Evolutionary conservation across 106 monocot genomes (phyloP).

Genomic region (Chionographis japonica): DNA sequence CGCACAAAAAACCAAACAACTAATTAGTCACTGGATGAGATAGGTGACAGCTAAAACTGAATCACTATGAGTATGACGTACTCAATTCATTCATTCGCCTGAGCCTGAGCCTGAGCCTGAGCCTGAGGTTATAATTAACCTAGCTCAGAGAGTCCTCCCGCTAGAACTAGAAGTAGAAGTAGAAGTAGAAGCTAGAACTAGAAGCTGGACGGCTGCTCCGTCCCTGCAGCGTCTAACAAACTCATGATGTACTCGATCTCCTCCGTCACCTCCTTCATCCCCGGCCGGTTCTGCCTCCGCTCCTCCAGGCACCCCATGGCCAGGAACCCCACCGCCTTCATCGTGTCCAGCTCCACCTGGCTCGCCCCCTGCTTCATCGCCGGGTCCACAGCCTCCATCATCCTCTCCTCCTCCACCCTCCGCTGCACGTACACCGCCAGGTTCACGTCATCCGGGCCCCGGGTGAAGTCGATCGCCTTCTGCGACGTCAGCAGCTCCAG

Average conservation of each 20-base stretch:
- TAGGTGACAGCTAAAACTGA: too few relatives aligned
- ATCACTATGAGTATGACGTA: too few relatives aligned
- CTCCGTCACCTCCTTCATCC: slow-evolving; percentile 60
- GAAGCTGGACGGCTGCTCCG: too few relatives aligned
- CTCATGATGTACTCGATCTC: slow-evolving; percentile 62
- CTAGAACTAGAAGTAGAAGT: too few relatives aligned
- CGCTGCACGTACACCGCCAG: slow-evolving; percentile 45
- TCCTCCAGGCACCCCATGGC: slow-evolving; percentile 64
- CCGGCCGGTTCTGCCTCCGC: slow-evolving; percentile 53
- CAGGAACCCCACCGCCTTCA: slow-evolving; percentile 57
- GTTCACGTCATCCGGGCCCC: slow-evolving; percentile 52
- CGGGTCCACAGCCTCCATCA: slow-evolving; percentile 52
- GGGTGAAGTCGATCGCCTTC: slow-evolving; percentile 57
- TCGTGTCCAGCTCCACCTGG: slow-evolving; percentile 47
- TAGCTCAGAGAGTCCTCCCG: too few relatives aligned
- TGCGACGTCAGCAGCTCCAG: slow-evolving; percentile 54
- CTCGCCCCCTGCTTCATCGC: slow-evolving; percentile 24
- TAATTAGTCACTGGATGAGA: too few relatives aligned
- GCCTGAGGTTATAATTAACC: too few relatives aligned
- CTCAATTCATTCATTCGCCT: too few relatives aligned
- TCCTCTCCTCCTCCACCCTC: slow-evolving; percentile 39
- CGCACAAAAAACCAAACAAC: too few relatives aligned
- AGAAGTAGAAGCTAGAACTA: too few relatives aligned
- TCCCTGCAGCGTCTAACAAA: slow-evolving; percentile 5
- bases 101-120: too few relatives aligned